A percentile compares a stretch with the other conserved stretches of the same genome.
Evolutionary conservation across 306 rosid genomes (phyloP).

Genomic region (Ormosia semicastrata): DNA sequence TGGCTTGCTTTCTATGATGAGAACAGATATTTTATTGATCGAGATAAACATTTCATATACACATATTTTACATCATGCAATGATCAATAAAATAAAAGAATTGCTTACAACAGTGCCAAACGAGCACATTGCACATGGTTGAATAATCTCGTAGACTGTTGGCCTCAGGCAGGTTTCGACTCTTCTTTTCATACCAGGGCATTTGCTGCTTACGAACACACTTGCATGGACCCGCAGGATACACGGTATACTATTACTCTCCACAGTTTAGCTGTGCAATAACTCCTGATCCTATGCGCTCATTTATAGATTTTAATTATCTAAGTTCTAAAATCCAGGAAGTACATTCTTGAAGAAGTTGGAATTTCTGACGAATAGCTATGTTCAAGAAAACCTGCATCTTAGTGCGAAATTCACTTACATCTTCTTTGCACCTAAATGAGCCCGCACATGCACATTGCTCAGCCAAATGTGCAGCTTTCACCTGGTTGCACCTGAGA

Average conservation of each 20-base stretch:
- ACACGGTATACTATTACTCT: neutral
- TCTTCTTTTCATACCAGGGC: neutral
- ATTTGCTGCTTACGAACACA: neutral
- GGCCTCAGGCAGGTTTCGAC: neutral
- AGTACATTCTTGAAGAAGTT: conserved; percentile 74
- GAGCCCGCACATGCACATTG: conserved; percentile 85
- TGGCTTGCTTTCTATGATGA: neutral
- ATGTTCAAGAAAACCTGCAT: conserved; percentile 67
- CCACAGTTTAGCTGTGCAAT: neutral
- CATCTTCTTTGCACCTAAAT: conserved; percentile 69
- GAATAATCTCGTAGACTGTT: neutral
- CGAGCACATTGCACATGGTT: neutral
- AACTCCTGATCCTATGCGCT: neutral
- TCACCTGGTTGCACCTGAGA: conserved; percentile 64
- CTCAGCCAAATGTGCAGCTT: conserved; percentile 86
- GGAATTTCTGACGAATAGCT: conserved; percentile 78
- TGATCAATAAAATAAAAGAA: neutral
- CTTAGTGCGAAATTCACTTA: conserved; percentile 43
- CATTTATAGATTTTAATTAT: neutral
- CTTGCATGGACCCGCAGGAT: neutral
- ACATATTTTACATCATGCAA: neutral
- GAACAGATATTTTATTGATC: neutral
- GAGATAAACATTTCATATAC: neutral
- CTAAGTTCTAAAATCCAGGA: conserved; percentile 72
- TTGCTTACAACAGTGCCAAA: neutral